A percentile compares a stretch with the other conserved stretches of the same genome.
These are phyloP conservation scores for Neophaeococcomyces aloes DNA, from an alignment of 2,329 filamentous ascomycete genomes.

Conservation along the genomic window DNA sequence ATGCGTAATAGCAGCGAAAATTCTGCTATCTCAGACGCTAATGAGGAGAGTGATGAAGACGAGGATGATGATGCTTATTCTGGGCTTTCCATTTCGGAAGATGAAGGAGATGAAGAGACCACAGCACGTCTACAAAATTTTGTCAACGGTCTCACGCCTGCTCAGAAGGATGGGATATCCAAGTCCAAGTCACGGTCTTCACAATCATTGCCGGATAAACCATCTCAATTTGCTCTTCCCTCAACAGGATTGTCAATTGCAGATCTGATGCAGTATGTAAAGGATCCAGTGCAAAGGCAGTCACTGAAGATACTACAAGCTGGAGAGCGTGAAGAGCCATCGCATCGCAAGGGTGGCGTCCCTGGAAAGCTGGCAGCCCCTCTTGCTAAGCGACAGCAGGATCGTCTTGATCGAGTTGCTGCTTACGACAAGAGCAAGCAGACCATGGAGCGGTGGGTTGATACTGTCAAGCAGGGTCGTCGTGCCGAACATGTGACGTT, in stretches of 20 bases:
- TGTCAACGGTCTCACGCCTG: constrained; percentile 34
- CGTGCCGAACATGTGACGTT: constrained; percentile 84
- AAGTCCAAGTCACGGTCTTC: constrained; percentile 29
- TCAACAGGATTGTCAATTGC: constrained; percentile 61
- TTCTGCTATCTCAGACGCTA: constrained; percentile 18
- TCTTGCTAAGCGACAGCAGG: constrained; percentile 75
- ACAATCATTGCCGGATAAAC: constrained; percentile 52
- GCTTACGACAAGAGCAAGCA: constrained; percentile 89
- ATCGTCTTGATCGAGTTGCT: constrained; percentile 65
- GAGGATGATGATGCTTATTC: constrained; percentile 40
- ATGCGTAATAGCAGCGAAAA: constrained; percentile 20
- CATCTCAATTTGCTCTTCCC: constrained; percentile 48
- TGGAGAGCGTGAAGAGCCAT: constrained; percentile 45
- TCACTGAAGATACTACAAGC: constrained; percentile 65
- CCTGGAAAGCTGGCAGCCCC: constrained; percentile 69
- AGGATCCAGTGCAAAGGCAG: constrained; percentile 65
- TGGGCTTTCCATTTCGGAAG: constrained; percentile 39
- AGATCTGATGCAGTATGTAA: constrained; percentile 62
- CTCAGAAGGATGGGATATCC: constrained; percentile 9
- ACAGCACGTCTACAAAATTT: constrained; percentile 56
- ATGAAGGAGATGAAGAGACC: constrained; percentile 40
- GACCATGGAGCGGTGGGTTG: constrained; percentile 80
- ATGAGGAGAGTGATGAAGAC: constrained; percentile 31
- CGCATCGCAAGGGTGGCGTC: constrained; percentile 45
- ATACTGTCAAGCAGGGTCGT: constrained; percentile 89